These are phyloP conservation scores for Emmonsia crescens DNA, from an alignment of 2,329 filamentous ascomycete genomes.

Conservation along the genomic window DNA sequence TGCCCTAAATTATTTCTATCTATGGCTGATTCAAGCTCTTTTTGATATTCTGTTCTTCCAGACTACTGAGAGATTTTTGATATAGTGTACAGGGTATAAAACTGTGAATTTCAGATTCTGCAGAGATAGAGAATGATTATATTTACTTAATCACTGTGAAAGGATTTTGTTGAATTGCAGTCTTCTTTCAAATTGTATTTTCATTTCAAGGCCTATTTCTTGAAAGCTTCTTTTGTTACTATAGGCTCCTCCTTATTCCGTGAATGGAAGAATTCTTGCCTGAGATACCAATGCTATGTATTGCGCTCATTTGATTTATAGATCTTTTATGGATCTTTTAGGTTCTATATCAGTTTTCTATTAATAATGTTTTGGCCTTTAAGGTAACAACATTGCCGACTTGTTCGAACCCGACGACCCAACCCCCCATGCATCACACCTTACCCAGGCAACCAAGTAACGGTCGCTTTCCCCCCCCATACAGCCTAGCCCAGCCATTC, in stretches of 20 bases:
- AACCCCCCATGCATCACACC: too few relatives aligned
- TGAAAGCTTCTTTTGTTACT: not conserved
- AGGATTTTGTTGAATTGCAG: not conserved
- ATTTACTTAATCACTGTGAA: not conserved
- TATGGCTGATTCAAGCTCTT: not conserved
- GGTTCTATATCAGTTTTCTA: too few relatives aligned
- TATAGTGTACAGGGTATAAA: not conserved
- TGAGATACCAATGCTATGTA: too few relatives aligned
- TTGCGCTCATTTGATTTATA: too few relatives aligned
- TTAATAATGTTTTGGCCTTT: too few relatives aligned
- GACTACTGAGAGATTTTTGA: not conserved
- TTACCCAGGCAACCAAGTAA: not conserved
- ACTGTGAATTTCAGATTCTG: not conserved
- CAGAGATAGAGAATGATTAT: not conserved
- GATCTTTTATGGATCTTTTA: too few relatives aligned
- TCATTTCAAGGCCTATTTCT: not conserved
- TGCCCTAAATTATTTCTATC: not conserved
- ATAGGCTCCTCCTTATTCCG: not conserved
- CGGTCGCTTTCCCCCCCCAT: not conserved
- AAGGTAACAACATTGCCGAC: too few relatives aligned
- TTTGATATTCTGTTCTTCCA: not conserved
- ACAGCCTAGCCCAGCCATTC: not conserved
- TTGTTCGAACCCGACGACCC: not conserved
- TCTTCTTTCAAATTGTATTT: not conserved
- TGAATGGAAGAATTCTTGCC: not conserved